These are phyloP conservation scores for Penicillium carneum DNA, from an alignment of 2,329 filamentous ascomycete genomes.

Conservation along the genomic window DNA sequence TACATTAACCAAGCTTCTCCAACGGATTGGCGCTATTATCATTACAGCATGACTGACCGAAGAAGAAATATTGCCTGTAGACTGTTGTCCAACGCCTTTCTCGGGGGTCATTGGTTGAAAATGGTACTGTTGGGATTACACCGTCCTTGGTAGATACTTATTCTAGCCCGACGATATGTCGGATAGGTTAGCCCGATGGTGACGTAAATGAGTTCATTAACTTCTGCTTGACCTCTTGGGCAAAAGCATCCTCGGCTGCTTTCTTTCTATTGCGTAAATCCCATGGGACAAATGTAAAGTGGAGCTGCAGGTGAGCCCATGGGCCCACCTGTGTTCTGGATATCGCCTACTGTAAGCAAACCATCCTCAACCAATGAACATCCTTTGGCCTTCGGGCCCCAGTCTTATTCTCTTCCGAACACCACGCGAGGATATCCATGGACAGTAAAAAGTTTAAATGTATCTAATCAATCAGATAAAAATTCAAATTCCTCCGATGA, in stretches of 20 bases:
- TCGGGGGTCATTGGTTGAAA: background rate
- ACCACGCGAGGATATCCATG: background rate
- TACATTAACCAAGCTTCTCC: background rate
- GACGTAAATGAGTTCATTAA: slow-evolving; percentile 17
- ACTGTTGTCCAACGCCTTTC: slow-evolving; percentile 2
- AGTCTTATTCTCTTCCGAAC: no score
- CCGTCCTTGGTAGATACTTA: background rate
- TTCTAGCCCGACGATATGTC: background rate
- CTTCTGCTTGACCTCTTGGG: slow-evolving; percentile 3
- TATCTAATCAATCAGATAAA: slow-evolving; percentile 18
- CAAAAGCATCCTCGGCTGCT: background rate
- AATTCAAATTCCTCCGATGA: background rate
- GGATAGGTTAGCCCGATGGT: slow-evolving; percentile 5
- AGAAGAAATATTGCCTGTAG: background rate
- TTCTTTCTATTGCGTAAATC: no score
- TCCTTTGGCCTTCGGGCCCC: no score
- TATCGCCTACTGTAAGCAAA: no score
- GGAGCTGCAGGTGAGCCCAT: no score
- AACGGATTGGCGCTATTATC: background rate
- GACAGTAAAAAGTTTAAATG: background rate
- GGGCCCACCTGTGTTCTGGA: no score
- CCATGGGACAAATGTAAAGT: no score
- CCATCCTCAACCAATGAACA: no score
- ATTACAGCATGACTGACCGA: background rate
- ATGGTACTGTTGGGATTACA: background rate